A percentile compares a stretch with the other conserved stretches of the same genome.
phyloP scores from a whole-genome alignment of 768 basidiomycete species.

The Termitomyces sp. region DNA sequence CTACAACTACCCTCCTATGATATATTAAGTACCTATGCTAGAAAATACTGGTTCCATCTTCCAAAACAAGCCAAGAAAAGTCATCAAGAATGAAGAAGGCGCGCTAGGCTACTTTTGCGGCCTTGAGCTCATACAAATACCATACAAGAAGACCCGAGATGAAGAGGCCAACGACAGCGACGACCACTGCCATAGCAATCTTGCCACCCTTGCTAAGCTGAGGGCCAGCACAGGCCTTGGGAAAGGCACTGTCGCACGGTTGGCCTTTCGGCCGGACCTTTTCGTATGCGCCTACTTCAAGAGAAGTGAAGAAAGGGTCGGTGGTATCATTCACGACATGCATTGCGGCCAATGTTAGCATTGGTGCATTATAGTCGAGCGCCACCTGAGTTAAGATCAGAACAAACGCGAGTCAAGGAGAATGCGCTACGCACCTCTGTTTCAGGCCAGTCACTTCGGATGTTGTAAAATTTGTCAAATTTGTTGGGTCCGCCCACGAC shows the following conservation, averaged over 20 bases:
- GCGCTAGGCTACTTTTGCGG: neutral
- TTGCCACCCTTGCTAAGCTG: slow-evolving; percentile 56
- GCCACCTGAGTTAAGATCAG: slow-evolving; percentile 43
- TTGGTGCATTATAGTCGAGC: slow-evolving; percentile 87
- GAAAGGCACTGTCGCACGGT: slow-evolving; percentile 77
- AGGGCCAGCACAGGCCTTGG: slow-evolving; percentile 44
- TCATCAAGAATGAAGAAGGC: neutral
- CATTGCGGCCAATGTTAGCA: slow-evolving; percentile 83
- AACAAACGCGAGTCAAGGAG: neutral
- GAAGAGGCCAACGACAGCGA: slow-evolving; percentile 58
- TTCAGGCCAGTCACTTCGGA: slow-evolving; percentile 87
- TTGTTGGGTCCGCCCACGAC: slow-evolving; percentile 84
- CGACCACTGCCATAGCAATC: slow-evolving; percentile 67
- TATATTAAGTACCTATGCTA: neutral
- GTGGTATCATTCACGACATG: slow-evolving; percentile 59
- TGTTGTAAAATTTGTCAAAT: slow-evolving; percentile 76
- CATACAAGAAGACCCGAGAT: slow-evolving; percentile 44
- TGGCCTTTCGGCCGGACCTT: slow-evolving; percentile 57
- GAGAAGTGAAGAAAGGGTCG: slow-evolving; percentile 76
- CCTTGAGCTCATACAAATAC: slow-evolving; percentile 28
- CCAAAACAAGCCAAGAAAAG: neutral
- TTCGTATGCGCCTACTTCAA: slow-evolving; percentile 65
- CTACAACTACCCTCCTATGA: neutral
- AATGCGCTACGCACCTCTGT: slow-evolving; percentile 55
- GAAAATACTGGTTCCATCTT: neutral